phyloP scores from a whole-genome alignment of 345 rosid species.

The Geranium brycei region DNA sequence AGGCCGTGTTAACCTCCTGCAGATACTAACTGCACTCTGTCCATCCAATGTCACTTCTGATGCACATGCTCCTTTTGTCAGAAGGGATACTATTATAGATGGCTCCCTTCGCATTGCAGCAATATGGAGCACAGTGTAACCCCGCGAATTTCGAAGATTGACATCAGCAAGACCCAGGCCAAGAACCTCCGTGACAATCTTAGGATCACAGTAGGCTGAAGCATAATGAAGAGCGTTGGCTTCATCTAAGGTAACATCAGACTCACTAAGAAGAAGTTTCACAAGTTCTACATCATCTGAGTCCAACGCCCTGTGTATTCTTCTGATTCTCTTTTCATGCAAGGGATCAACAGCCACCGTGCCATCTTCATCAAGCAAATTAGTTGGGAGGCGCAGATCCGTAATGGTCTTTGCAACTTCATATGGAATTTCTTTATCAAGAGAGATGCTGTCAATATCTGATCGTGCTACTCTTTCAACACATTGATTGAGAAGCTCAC shows the following conservation, averaged over 20 bases:
- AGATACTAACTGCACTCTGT: slow-evolving; percentile 68
- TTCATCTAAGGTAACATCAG: slow-evolving; percentile 59
- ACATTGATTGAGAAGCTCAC: slow-evolving; percentile 60
- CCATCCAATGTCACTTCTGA: slow-evolving; percentile 62
- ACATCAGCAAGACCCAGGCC: slow-evolving; percentile 55
- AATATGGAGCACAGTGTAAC: slow-evolving; percentile 74
- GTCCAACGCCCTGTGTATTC: slow-evolving; percentile 81
- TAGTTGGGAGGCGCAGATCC: slow-evolving; percentile 32
- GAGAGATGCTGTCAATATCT: slow-evolving; percentile 50
- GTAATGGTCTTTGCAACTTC: slow-evolving; percentile 50
- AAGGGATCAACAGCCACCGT: slow-evolving; percentile 23
- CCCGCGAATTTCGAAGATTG: slow-evolving; percentile 56
- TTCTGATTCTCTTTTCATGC: slow-evolving; percentile 50
- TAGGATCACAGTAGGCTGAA: slow-evolving; percentile 86
- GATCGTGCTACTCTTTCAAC: slow-evolving; percentile 76
- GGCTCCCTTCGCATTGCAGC: slow-evolving; percentile 91
- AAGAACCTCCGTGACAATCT: slow-evolving; percentile 72
- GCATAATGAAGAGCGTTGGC: slow-evolving; percentile 82
- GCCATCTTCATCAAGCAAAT: slow-evolving; percentile 24
- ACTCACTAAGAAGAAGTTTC: slow-evolving; percentile 67
- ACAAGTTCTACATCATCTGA: slow-evolving; percentile 96
- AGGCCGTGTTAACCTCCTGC: slow-evolving; percentile 71
- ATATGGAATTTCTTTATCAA: slow-evolving; percentile 73
- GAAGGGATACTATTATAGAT: slow-evolving; percentile 47
- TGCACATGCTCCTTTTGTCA: slow-evolving; percentile 62